These are phyloP conservation scores for Cyclotella choctawhatcheeana DNA, from an alignment of 108 stramenopile genomes.

Conservation along the genomic window DNA sequence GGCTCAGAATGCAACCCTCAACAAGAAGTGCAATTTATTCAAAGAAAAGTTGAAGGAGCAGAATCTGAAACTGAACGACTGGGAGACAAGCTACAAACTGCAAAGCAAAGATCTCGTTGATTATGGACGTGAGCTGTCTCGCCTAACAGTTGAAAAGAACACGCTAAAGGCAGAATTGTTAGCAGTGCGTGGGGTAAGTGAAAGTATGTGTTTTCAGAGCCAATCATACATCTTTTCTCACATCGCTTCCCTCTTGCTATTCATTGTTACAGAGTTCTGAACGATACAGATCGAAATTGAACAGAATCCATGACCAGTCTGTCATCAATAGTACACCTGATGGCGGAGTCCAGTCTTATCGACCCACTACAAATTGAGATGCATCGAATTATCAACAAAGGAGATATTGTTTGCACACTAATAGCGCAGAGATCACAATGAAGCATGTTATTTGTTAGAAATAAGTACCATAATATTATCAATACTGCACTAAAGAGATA, in stretches of 20 bases:
- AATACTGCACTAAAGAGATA: too few species aligned
- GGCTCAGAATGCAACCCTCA: constrained; percentile 16
- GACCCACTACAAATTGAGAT: not conserved
- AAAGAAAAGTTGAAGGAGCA: constrained; percentile 30
- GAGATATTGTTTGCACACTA: too few species aligned
- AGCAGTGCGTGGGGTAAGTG: constrained; percentile 19
- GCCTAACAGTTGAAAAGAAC: constrained; percentile 1
- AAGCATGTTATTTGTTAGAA: too few species aligned
- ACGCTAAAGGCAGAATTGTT: constrained; percentile 11
- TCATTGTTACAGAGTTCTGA: constrained; percentile 1
- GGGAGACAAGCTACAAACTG: constrained; percentile 33
- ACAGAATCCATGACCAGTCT: constrained; percentile 3
- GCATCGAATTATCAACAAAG: too few species aligned
- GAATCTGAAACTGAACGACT: constrained; percentile 20
- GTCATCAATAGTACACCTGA: not conserved
- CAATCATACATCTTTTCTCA: too few species aligned
- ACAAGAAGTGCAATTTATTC: constrained; percentile 32
- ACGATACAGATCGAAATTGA: constrained; percentile 9
- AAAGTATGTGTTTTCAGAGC: not conserved
- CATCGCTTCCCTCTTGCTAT: not conserved
- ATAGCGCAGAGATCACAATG: too few species aligned
- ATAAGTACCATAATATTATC: too few species aligned
- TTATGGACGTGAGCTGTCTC: constrained; percentile 18
- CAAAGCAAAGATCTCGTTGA: constrained; percentile 29
- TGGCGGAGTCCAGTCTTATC: not conserved